Evolutionary conservation across 2,329 filamentous ascomycete species (phyloP).

Genomic region (Calonectria hongkongensis): DNA sequence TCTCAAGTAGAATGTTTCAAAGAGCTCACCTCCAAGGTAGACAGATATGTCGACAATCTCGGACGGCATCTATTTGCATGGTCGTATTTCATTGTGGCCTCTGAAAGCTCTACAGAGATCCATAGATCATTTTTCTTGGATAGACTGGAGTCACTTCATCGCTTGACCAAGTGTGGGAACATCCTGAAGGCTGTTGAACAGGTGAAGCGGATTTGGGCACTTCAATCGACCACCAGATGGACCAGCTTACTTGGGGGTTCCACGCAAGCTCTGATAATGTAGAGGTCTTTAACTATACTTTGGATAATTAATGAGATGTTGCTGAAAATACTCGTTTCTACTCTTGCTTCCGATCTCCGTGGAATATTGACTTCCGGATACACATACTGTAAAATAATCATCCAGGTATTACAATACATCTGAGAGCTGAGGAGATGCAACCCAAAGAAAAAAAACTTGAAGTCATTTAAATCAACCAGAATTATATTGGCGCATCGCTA

Average conservation of each 20-base stretch:
- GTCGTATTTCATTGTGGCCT: conserved; percentile 38
- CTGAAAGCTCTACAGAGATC: conserved; percentile 27
- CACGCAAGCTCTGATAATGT: conserved; percentile 34
- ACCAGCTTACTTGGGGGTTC: conserved; percentile 32
- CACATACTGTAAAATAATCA: too few relatives aligned
- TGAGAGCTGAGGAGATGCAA: too few relatives aligned
- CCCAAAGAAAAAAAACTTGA: too few relatives aligned
- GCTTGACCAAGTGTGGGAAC: conserved; percentile 15
- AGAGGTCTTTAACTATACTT: neutral
- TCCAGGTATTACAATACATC: too few relatives aligned
- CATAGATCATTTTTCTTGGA: conserved; percentile 30
- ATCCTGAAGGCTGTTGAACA: conserved; percentile 32
- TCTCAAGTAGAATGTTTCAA: conserved; percentile 27
- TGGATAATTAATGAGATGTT: neutral
- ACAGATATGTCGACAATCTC: conserved; percentile 27
- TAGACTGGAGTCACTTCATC: conserved; percentile 14
- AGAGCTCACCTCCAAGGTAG: conserved; percentile 23
- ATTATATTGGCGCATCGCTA: too few relatives aligned
- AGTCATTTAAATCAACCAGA: too few relatives aligned
- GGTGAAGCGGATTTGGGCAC: conserved; percentile 27
- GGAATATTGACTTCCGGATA: too few relatives aligned
- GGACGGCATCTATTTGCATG: conserved; percentile 35
- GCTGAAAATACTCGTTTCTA: too few relatives aligned
- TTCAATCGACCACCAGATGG: conserved; percentile 30
- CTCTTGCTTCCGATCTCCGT: too few relatives aligned